These are phyloP conservation scores for Piper betle DNA, from an alignment of 164 flowering plant species.

Conservation along the genomic window DNA sequence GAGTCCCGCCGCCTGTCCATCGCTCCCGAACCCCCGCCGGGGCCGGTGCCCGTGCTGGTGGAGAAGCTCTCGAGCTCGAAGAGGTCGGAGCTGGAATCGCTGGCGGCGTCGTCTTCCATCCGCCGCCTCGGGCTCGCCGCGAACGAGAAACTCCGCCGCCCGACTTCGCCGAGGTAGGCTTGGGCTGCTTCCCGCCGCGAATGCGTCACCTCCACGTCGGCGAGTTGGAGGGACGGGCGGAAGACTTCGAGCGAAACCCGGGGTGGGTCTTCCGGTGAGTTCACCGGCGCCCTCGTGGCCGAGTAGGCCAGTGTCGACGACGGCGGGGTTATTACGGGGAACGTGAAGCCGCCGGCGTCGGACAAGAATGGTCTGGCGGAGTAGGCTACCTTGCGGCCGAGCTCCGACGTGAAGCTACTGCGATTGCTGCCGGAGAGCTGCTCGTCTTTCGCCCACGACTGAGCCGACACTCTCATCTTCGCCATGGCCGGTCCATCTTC, in stretches of 20 bases:
- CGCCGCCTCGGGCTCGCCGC: constrained; percentile 24
- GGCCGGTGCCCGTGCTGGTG: constrained; percentile 19
- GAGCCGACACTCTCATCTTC: constrained; percentile 1
- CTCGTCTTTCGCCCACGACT: constrained; percentile 4
- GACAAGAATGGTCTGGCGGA: constrained; percentile 11
- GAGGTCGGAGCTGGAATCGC: constrained; percentile 87
- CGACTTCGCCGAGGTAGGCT: constrained; percentile 6
- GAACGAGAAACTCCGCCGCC: constrained; percentile 15
- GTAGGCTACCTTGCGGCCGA: constrained; percentile 12
- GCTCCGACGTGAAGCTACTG: constrained; percentile 10
- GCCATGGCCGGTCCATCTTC: neutral
- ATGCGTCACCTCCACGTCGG: constrained; percentile 1
- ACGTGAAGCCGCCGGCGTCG: constrained; percentile 29
- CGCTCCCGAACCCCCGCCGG: constrained; percentile 11
- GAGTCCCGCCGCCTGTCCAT: constrained; percentile 16
- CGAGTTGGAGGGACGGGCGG: constrained; percentile 7
- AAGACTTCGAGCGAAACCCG: constrained; percentile 47
- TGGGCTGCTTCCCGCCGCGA: constrained; percentile 1
- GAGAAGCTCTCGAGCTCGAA: constrained; percentile 94
- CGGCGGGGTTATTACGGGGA: constrained; percentile 27
- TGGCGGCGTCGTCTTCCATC: constrained; percentile 51
- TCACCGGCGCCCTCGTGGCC: neutral
- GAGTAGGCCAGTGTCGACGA: neutral
- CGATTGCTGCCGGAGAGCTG: constrained; percentile 1
- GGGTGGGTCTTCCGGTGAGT: constrained; percentile 26